Evolutionary conservation across 345 rosid genomes (phyloP).

Genomic region (Brassica carinata): DNA sequence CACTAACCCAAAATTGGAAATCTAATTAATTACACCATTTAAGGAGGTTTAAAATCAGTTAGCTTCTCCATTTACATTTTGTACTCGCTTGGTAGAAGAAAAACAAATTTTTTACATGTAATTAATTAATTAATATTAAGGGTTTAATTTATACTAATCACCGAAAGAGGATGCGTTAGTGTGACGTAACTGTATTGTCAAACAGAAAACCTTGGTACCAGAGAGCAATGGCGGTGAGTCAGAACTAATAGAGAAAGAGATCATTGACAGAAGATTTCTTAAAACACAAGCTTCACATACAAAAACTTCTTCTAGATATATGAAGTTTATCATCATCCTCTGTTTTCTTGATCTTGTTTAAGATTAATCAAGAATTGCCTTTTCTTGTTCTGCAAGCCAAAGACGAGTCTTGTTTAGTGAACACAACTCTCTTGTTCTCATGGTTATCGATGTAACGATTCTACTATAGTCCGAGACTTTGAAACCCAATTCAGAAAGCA

Average conservation of each 20-base stretch:
- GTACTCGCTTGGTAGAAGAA: neutral
- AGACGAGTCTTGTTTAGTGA: no score
- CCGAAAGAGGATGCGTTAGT: constrained; percentile 21
- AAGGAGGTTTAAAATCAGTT: neutral
- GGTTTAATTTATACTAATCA: neutral
- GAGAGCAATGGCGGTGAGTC: constrained; percentile 68
- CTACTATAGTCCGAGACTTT: no score
- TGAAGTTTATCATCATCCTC: no score
- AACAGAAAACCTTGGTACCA: constrained; percentile 94
- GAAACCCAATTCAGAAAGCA: no score
- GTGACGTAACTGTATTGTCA: constrained; percentile 28
- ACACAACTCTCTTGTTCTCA: no score
- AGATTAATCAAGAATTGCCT: no score
- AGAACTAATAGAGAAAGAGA: no score
- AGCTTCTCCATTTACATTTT: neutral
- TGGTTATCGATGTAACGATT: no score
- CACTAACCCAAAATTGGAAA: constrained; percentile 11
- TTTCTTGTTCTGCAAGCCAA: no score
- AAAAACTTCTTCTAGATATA: neutral
- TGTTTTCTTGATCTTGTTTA: no score
- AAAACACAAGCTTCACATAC: no score
- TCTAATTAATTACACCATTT: neutral
- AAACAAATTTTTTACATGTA: neutral
- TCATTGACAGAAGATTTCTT: no score
- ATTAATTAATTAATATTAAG: neutral